phyloP scores from a whole-genome alignment of 1,139 yeast species.

The Yamadazyma epiphylla region DNA sequence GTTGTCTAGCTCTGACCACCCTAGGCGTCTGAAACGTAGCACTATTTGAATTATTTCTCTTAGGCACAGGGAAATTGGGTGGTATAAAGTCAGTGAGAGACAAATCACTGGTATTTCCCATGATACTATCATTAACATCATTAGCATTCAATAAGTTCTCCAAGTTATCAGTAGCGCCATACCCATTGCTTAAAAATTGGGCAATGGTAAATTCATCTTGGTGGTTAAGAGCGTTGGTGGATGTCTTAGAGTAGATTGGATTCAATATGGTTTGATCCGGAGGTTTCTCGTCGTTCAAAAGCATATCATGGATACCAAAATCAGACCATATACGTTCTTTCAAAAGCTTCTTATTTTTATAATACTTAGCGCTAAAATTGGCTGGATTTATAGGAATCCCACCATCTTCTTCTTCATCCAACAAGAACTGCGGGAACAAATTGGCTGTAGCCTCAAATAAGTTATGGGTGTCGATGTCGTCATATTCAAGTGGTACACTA shows the following conservation, averaged over 20 bases:
- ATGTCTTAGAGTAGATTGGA: constrained; percentile 17
- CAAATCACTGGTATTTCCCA: constrained; percentile 25
- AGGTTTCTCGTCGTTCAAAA: constrained; percentile 19
- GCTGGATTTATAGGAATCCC: constrained; percentile 34
- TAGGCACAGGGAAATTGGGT: constrained; percentile 16
- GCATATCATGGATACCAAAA: constrained; percentile 23
- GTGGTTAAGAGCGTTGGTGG: constrained; percentile 10
- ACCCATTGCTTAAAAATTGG: constrained; percentile 39
- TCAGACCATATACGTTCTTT: constrained; percentile 38
- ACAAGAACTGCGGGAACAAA: constrained; percentile 32
- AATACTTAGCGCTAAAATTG: constrained; percentile 36
- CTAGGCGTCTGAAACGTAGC: constrained; percentile 33
- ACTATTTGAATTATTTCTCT: constrained; percentile 9
- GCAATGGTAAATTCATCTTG: constrained; percentile 19
- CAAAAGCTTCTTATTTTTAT: constrained; percentile 29
- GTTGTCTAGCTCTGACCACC: constrained; percentile 31
- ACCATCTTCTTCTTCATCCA: constrained; percentile 44
- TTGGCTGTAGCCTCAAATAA: constrained; percentile 34
- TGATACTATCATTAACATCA: constrained; percentile 26
- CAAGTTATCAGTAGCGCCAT: constrained; percentile 13
- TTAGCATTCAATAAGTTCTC: constrained; percentile 12
- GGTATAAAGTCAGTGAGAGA: constrained; percentile 31
- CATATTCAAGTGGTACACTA: constrained; percentile 39
- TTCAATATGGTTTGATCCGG: constrained; percentile 31
- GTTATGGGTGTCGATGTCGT: constrained; percentile 38